phyloP scores from a whole-genome alignment of 192 early-diverging fungal genomes.

The Polychytrium aggregatum region DNA sequence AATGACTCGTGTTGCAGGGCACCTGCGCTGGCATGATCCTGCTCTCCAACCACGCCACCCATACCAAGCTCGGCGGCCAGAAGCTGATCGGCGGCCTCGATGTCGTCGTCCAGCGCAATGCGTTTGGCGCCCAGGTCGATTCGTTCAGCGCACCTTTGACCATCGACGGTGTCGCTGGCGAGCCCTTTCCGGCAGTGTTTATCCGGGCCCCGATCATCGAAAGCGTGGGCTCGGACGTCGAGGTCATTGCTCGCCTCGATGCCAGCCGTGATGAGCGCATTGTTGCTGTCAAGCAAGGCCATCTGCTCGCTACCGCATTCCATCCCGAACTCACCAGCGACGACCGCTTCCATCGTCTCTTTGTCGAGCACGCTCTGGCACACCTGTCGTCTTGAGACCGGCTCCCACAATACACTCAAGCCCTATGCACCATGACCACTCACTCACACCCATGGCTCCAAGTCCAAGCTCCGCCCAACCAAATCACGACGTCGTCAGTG shows the following conservation, averaged over 20 bases:
- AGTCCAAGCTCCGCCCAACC: too few species aligned
- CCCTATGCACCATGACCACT: too few species aligned
- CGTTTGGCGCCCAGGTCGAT: conserved; percentile 88
- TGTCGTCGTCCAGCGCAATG: conserved; percentile 81
- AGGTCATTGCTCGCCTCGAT: conserved; percentile 63
- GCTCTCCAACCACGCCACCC: conserved; percentile 60
- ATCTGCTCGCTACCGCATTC: conserved; percentile 84
- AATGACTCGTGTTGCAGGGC: conserved; percentile 39
- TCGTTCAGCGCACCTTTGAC: conserved; percentile 71
- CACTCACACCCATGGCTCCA: too few species aligned
- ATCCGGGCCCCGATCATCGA: conserved; percentile 91
- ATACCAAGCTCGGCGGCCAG: conserved; percentile 79
- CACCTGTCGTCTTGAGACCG: too few species aligned
- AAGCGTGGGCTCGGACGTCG: conserved; percentile 56
- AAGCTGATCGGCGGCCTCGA: conserved; percentile 69
- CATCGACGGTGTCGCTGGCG: conserved; percentile 31
- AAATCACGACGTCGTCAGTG: too few species aligned
- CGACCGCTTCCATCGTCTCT: conserved; percentile 78
- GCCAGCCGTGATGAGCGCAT: conserved; percentile 43
- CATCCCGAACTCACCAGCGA: conserved; percentile 94
- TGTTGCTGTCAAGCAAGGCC: conserved; percentile 83
- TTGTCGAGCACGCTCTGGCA: conserved; percentile 35
- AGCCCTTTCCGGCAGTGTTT: conserved; percentile 63
- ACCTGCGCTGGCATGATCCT: conserved; percentile 97
- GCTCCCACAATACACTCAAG: too few species aligned